Base-by-base conservation (phyloP, 768 basidiomycete species). In the Saitozyma sp. region DNA sequence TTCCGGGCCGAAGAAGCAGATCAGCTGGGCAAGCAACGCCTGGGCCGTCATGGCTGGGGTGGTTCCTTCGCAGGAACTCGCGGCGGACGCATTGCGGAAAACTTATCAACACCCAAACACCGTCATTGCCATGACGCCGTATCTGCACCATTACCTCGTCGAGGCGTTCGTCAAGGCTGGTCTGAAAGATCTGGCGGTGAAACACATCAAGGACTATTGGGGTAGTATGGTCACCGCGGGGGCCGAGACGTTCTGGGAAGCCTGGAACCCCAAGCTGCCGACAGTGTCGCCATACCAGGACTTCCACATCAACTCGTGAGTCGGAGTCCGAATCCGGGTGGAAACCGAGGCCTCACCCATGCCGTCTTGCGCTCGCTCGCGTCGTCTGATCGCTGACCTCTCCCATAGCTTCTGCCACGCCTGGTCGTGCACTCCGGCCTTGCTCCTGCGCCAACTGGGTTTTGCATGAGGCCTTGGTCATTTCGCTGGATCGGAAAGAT, bases 111-210 rank as follows among this genome's bases (percentile, higher is more conserved):
- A 52, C 46, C 40, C 17, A 13, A 38, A 37, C 6, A 37, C 58
- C 3, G 57, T 69, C 9, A 54, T 38, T 8, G 71, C 56, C 11
- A 56, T 60, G 37, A 69, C 68, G n/a, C 71, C 71, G 3, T 73
- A 69, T 19, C 43, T 67, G 4, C 71, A 73, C 43, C 71, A 73
- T 42, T 69, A 69, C 49, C 29, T 68, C 61, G 41, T 60, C 50
- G 70, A 74, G 41, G 72, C 72, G 6, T 63, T 71, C 54, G 66
- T 74, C 62, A 50, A 50, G n/a, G 72, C 70, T 3, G 72, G 66
- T 1, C 51, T 67, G 17, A 13, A 51, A 11, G 68, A 69, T 20
- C 52, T 69, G 9, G 72, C 72, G 0, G 40, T 67, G 17, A 58
- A 65, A 50, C 72, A 74, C 54, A 67, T 74, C 61, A 58, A 57